A percentile compares a stretch with the other conserved stretches of the same genome.
phyloP scores from a whole-genome alignment of 768 basidiomycete species.

The Pisolithus orientalis region DNA sequence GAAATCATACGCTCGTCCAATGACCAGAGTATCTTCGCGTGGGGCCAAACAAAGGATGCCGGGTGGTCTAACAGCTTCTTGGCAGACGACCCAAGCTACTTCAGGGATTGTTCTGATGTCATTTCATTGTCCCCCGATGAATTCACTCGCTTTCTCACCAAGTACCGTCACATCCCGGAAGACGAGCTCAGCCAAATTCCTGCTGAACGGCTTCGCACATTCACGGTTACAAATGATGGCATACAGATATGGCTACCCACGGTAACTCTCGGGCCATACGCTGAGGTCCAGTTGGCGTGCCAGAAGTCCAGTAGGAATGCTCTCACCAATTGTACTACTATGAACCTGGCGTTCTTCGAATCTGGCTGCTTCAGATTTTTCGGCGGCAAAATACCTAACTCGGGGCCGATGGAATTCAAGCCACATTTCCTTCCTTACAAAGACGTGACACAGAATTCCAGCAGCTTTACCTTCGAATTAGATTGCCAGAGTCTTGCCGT shows the following conservation, averaged over 20 bases:
- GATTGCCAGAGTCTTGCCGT: not conserved
- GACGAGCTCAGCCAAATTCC: not conserved
- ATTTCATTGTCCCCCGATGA: not conserved
- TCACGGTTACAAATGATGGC: not conserved
- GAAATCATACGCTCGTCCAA: not conserved
- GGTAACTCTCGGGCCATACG: not conserved
- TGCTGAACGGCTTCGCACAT: not conserved
- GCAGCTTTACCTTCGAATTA: not conserved
- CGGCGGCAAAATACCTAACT: not conserved
- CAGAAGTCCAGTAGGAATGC: not conserved
- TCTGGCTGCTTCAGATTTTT: not conserved
- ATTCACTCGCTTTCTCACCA: not conserved
- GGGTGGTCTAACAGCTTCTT: not conserved
- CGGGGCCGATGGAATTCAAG: not conserved
- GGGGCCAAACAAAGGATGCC: not conserved
- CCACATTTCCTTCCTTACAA: not conserved
- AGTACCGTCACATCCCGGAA: not conserved
- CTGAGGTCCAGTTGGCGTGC: not conserved
- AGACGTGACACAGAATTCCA: not conserved
- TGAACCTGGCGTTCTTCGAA: not conserved
- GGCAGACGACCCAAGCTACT: not conserved
- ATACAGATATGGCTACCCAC: not conserved
- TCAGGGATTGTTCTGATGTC: not conserved
- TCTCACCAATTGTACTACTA: not conserved
- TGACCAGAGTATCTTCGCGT: slow-evolving; percentile 7